These are phyloP conservation scores for Hibiscus tridactylites DNA, from an alignment of 345 rosid species.

Conservation along the genomic window DNA sequence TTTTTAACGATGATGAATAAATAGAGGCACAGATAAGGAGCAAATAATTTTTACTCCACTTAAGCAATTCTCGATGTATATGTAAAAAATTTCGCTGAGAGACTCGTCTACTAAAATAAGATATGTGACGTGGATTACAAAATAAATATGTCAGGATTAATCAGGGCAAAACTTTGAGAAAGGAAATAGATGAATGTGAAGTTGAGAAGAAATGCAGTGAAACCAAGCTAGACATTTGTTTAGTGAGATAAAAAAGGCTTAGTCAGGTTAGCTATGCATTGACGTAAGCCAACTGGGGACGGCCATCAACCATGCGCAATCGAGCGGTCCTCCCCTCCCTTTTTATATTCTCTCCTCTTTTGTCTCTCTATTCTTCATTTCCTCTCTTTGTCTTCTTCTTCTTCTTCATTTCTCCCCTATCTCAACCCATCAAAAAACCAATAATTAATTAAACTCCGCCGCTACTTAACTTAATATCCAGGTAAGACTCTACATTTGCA, in stretches of 20 bases:
- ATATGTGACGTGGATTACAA: no score
- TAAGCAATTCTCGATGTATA: no score
- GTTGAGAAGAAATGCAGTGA: no score
- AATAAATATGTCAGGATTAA: no score
- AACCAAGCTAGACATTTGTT: no score
- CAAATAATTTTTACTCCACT: no score
- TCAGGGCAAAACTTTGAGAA: no score
- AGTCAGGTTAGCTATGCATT: conserved; percentile 7
- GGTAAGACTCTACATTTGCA: conserved; percentile 20
- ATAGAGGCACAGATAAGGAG: no score
- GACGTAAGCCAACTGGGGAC: conserved; percentile 66
- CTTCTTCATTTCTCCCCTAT: conserved; percentile 22
- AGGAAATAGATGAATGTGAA: no score
- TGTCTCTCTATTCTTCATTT: background rate
- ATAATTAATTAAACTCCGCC: background rate
- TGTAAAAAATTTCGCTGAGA: no score
- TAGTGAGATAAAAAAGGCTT: background rate
- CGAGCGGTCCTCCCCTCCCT: conserved; percentile 61
- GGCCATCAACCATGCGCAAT: conserved; percentile 73
- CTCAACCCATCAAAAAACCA: background rate
- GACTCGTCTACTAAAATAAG: no score
- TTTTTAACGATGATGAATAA: no score
- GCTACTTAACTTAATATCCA: background rate
- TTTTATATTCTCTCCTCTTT: conserved; percentile 19
- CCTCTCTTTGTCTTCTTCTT: conserved; percentile 8